These are phyloP conservation scores for Rhodotorula babjevae DNA, from an alignment of 768 basidiomycete species.

Conservation along the genomic window DNA sequence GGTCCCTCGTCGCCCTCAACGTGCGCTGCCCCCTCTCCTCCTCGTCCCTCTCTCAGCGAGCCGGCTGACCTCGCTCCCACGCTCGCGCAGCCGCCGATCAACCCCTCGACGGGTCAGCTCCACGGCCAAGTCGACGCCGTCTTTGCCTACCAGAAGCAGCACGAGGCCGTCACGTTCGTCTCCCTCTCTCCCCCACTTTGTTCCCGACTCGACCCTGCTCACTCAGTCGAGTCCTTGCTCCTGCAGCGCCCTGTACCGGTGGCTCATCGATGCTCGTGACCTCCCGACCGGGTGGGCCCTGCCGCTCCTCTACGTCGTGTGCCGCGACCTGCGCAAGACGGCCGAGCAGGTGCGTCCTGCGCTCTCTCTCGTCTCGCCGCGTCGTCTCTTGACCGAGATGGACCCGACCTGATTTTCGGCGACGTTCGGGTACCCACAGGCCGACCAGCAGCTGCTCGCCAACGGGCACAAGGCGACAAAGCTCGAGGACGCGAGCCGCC, in stretches of 20 bases:
- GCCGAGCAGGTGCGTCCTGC: conserved; percentile 28
- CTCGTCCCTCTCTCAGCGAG: not conserved
- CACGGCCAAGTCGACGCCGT: not conserved
- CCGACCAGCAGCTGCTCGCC: conserved; percentile 17
- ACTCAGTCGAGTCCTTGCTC: not conserved
- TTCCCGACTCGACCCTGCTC: no score
- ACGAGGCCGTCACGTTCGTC: conserved; percentile 30
- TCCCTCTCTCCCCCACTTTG: not conserved
- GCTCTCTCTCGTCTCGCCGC: no score
- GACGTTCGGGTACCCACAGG: not conserved
- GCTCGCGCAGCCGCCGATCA: not conserved
- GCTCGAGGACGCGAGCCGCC: conserved; percentile 40
- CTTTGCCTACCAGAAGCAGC: conserved; percentile 21
- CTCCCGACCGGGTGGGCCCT: conserved; percentile 33
- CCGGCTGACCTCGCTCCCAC: no score
- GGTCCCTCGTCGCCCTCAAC: conserved; percentile 18
- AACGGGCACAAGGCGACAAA: conserved; percentile 30
- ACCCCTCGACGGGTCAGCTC: not conserved
- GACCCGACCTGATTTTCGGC: no score
- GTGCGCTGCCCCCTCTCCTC: conserved; percentile 7
- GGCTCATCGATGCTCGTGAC: conserved; percentile 26
- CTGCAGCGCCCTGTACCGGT: conserved; percentile 23
- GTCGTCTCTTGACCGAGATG: no score
- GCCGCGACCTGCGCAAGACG: conserved; percentile 32
- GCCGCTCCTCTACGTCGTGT: conserved; percentile 37